Conservation (phyloP, 2,329 filamentous ascomycete genomes). For the Emergomyces pasteurianus region DNA sequence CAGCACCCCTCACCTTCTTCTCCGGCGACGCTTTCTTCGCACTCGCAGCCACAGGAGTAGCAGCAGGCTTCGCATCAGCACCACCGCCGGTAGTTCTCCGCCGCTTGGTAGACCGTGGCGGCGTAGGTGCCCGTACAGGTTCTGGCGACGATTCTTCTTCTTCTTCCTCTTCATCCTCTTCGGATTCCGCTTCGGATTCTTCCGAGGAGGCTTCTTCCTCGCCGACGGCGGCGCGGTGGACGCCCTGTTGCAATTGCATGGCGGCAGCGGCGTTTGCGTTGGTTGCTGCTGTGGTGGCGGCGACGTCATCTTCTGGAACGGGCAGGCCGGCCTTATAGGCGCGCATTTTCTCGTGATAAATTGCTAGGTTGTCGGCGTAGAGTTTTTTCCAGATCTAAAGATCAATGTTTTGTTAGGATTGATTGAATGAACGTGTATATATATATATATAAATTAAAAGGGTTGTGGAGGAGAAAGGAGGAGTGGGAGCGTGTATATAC, state of each 20-base stretch:
- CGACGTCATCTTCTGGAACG: conserved; percentile 32
- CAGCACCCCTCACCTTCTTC: conserved; percentile 19
- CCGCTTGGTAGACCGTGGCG: conserved; percentile 31
- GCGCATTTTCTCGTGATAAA: conserved; percentile 44
- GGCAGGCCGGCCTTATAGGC: conserved; percentile 44
- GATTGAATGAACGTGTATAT: no score
- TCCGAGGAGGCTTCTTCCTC: conserved; percentile 17
- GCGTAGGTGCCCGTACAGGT: conserved; percentile 31
- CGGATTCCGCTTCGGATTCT: conserved; percentile 17
- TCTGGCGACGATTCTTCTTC: conserved; percentile 22
- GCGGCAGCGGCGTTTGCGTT: conserved; percentile 25
- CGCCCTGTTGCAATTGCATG: conserved; percentile 30
- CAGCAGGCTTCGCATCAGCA: not conserved
- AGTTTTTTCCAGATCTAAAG: conserved; percentile 42
- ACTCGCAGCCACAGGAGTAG: not conserved
- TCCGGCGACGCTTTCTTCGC: conserved; percentile 27
- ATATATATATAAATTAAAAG: not conserved
- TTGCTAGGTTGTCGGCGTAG: conserved; percentile 46
- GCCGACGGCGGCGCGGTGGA: conserved; percentile 22
- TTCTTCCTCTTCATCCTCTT: conserved; percentile 12
- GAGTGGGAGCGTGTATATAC: conserved; percentile 24
- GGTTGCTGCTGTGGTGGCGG: conserved; percentile 20
- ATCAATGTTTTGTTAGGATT: not conserved
- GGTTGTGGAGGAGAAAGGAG: not conserved
- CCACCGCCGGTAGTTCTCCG: conserved; percentile 23